Base-by-base conservation (phyloP, 495 filamentous ascomycete species). In the Amniculicola lignicola region DNA sequence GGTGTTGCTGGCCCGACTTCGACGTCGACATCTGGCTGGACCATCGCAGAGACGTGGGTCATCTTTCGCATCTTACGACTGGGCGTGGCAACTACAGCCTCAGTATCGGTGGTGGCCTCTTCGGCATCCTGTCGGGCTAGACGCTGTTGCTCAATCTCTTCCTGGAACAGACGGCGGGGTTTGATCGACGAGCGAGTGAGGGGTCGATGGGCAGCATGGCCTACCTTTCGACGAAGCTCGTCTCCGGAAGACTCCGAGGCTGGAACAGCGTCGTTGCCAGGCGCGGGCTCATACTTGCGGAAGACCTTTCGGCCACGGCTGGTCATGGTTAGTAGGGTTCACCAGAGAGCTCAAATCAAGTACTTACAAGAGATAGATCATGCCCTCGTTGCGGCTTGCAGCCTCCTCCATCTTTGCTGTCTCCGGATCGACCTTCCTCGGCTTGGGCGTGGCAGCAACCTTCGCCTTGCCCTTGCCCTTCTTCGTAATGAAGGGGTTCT, bases 251-350 rank as follows among this genome's bases (percentile, higher is more conserved):
- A 67, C 11, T 64, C 71, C 10, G 74, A n/a, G n/a, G n/a, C n/a
- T n/a, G 16, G 16, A 10, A 40, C 37, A 40, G 37, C 9, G 10
- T 40, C 37, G 37, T 40, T 18, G 7, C 37, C 37, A 9, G 37
- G 19, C n/a, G 7, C 58, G 25, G 7, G 11, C 29, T 67, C 65
- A 61, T 84, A 87, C 56, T 80, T 83, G 61, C 80, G 82, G 76
- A 90, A 95, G 40, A 89, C 75, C 67, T 87, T 90, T 78, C 89
- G 91, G 64, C 93, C 93, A 59, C 93, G 93, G 71, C 92, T 96
- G 66, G 3, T 52, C 31, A 35, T 36, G 15, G 41, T 67, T 43
- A 58, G 56, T 56, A 54, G 4, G 33, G 15, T 49, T 15, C 14
- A 39, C 0, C 6, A 24, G 29, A 16, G 9, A 31, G 1, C 7